Evolutionary conservation across 192 early-diverging fungal genomes (phyloP), one percentile per base, ranked within the genome.

Genomic region (Chytriomyces confervae): DNA sequence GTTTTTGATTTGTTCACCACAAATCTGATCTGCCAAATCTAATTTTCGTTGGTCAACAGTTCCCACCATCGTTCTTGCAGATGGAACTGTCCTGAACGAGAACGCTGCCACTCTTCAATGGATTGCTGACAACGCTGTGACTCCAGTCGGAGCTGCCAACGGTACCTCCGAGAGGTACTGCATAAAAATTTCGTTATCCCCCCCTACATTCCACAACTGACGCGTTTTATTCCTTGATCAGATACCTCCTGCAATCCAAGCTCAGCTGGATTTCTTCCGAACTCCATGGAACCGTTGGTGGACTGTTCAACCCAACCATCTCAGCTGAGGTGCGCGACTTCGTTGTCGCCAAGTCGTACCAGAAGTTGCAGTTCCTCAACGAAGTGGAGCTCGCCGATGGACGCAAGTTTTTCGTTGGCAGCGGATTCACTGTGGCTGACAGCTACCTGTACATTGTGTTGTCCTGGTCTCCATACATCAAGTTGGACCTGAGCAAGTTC

Each of bases 221-320:
- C 27, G n/a, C 29, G 18, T 49, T 75, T 45, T 43, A 29, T 1
- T 68, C 57, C n/a, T 29, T 68, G 57, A 47, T 61, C 72, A 51
- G 80, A 67, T 82, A 82, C 69, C 27, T 82, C 18, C 16, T 82
- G 23, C 81, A 81, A 61, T 82, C 81, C 50, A 82, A 82, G 75
- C 62, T 82, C 13, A 53, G 44, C 44, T 82, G 46, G 45, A 51
- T 82, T 1, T 63, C 72, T 20, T 67, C 79, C 2, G 81, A 82
- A 49, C 46, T 82, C 43, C 81, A 82, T 63, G 44, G 24, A 50
- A 45, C 36, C 7, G 46, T 48, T 5, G 57, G 49, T 20, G 78
- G 66, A 8, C 68, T 78, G 6, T 79, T 81, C 77, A 62, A 79
- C 51, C 68, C 81, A 20, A 51, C 71, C 61, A 7, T 66, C 6